A percentile compares a stretch with the other conserved stretches of the same genome.
phyloP scores from a whole-genome alignment of 2,329 filamentous ascomycete genomes.

The Pseudogymnoascus sp. region DNA sequence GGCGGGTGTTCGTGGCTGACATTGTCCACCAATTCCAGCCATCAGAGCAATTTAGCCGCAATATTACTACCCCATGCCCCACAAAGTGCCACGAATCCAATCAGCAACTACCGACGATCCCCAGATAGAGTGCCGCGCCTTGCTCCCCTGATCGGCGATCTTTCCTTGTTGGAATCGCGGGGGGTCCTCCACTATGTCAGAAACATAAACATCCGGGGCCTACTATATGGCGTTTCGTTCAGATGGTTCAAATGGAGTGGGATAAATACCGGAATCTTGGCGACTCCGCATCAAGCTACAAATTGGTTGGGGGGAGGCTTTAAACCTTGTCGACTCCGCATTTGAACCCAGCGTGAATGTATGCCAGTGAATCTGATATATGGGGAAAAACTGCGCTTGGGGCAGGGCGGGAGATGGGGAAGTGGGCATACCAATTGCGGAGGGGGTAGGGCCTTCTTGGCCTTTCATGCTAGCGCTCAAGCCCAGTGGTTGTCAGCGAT shows the following conservation, averaged over 20 bases:
- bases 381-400: not conserved
- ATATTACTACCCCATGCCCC: not conserved
- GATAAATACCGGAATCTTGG: constrained; percentile 3
- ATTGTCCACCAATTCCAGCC: constrained; percentile 6
- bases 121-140: constrained; percentile 1
- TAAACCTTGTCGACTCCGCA: not conserved
- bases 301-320: not conserved
- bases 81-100: constrained; percentile 6
- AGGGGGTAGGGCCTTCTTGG: not conserved
- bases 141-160: not conserved
- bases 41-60: not conserved
- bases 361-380: not conserved
- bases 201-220: constrained; percentile 2
- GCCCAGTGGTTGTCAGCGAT: not conserved
- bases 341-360: not conserved
- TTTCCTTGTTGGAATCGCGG: not conserved
- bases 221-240: constrained; percentile 2
- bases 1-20: not conserved
- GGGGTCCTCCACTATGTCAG: not conserved
- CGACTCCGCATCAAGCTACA: not conserved
- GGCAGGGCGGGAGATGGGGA: not conserved
- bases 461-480: not conserved
- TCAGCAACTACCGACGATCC: constrained; percentile 5
- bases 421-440: not conserved
- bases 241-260: not conserved